These are phyloP conservation scores for Tetrapisispora fleetii DNA, from an alignment of 805 yeast species.

Conservation along the genomic window DNA sequence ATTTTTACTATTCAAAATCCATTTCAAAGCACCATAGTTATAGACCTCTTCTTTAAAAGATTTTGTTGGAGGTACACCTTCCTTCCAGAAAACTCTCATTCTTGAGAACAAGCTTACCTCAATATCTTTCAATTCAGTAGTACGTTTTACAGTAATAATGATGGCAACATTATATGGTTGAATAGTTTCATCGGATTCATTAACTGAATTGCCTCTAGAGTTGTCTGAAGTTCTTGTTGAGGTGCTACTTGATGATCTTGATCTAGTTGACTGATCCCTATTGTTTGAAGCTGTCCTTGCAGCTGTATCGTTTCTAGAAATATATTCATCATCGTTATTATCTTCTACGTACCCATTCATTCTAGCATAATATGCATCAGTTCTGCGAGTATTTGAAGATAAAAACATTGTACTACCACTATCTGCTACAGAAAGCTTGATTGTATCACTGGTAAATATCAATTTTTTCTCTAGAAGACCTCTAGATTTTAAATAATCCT, in stretches of 20 bases:
- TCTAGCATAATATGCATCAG: constrained; percentile 23
- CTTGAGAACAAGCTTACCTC: constrained; percentile 35
- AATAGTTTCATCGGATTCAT: constrained; percentile 12
- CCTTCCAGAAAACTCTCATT: constrained; percentile 43
- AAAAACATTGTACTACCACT: constrained; percentile 29
- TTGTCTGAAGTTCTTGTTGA: background rate
- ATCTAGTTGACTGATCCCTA: background rate
- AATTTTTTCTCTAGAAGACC: constrained; percentile 17
- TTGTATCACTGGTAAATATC: constrained; percentile 9
- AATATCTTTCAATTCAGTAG: constrained; percentile 31
- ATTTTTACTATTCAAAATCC: constrained; percentile 35
- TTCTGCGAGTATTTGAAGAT: constrained; percentile 23
- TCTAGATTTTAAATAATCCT: constrained; percentile 15
- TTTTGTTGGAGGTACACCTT: constrained; percentile 41
- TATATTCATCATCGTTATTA: background rate
- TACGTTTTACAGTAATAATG: constrained; percentile 36
- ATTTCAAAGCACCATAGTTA: constrained; percentile 37
- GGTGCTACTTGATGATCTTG: background rate
- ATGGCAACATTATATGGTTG: constrained; percentile 47
- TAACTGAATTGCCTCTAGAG: background rate
- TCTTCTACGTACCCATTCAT: constrained; percentile 7
- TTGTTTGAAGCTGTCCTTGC: background rate
- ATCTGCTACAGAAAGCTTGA: constrained; percentile 25
- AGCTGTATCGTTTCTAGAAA: background rate
- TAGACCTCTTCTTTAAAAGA: constrained; percentile 37